Conservation (phyloP, 495 filamentous ascomycete genomes). For the Penicillium turbatum region DNA sequence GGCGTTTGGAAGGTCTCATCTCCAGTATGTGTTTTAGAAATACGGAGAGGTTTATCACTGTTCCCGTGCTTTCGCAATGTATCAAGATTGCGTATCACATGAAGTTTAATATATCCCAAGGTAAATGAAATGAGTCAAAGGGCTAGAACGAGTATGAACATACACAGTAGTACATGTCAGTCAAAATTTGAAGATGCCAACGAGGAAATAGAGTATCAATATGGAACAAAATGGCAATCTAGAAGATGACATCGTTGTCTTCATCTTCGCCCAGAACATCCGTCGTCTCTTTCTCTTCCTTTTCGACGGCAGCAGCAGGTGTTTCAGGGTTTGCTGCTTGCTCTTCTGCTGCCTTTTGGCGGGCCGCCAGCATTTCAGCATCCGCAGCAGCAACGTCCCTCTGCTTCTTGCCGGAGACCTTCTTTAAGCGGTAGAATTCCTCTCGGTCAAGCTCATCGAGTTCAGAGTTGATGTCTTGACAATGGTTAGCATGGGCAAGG, state of each 20-base stretch:
- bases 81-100: constrained; percentile 5
- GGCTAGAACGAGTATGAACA: constrained; percentile 6
- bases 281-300: constrained; percentile 39
- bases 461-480: constrained; percentile 90
- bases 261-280: constrained; percentile 82
- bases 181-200: constrained; percentile 16
- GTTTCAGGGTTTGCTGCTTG: constrained; percentile 25
- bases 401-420: constrained; percentile 95
- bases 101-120: constrained; percentile 10
- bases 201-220: constrained; percentile 6
- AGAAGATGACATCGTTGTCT: constrained; percentile 96
- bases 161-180: constrained; percentile 24
- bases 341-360: constrained; percentile 43
- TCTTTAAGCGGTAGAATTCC: constrained; percentile 97
- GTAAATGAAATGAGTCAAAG: constrained; percentile 4
- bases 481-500: constrained; percentile 14
- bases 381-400: constrained; percentile 71
- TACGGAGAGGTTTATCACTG: constrained; percentile 14
- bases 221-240: constrained; percentile 23
- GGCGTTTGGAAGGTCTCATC: constrained; percentile 36
- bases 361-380: constrained; percentile 63
- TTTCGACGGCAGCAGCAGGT: constrained; percentile 21
- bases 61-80: constrained; percentile 2
- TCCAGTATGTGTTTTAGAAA: constrained; percentile 19
- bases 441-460: constrained; percentile 97